Conservation (phyloP, 495 filamentous ascomycete genomes). For the Penicillium antarcticum region DNA sequence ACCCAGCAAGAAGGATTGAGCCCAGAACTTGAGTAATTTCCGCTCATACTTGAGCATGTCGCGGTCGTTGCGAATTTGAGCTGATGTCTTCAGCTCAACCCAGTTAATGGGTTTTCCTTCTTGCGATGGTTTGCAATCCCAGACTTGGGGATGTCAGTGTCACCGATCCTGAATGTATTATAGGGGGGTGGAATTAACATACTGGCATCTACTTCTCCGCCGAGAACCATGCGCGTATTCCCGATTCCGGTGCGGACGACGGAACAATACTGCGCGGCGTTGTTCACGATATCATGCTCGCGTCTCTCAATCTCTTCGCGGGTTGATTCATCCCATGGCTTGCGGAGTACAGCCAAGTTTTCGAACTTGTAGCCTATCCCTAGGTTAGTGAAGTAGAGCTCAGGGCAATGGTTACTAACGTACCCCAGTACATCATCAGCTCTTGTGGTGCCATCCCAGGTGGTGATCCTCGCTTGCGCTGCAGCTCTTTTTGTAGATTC, state of each 20-base stretch:
- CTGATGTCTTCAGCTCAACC: slow-evolving; percentile 91
- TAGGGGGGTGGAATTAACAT: slow-evolving; percentile 24
- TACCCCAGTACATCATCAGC: slow-evolving; percentile 65
- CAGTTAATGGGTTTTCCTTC: slow-evolving; percentile 72
- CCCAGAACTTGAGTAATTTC: slow-evolving; percentile 93
- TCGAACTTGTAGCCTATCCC: slow-evolving; percentile 88
- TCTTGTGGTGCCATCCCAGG: slow-evolving; percentile 59
- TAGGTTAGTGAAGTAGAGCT: slow-evolving; percentile 1
- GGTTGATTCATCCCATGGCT: slow-evolving; percentile 65
- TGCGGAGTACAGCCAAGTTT: slow-evolving; percentile 69
- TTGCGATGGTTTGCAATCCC: slow-evolving; percentile 71
- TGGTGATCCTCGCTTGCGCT: slow-evolving; percentile 48
- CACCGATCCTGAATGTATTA: background rate
- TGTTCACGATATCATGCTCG: slow-evolving; percentile 68
- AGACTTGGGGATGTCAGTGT: slow-evolving; percentile 49
- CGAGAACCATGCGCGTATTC: slow-evolving; percentile 65
- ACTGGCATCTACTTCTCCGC: slow-evolving; percentile 95
- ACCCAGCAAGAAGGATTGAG: slow-evolving; percentile 90
- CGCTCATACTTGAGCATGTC: slow-evolving; percentile 75
- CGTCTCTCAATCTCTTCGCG: slow-evolving; percentile 76
- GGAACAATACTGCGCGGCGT: slow-evolving; percentile 91
- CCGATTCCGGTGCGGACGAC: slow-evolving; percentile 86
- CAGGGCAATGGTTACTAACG: background rate
- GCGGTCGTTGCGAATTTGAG: slow-evolving; percentile 59
- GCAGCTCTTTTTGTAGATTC: slow-evolving; percentile 48